Evolutionary conservation across 2,329 filamentous ascomycete species (phyloP).

Genomic region (Paraphaeosphaeria sporulosa): DNA sequence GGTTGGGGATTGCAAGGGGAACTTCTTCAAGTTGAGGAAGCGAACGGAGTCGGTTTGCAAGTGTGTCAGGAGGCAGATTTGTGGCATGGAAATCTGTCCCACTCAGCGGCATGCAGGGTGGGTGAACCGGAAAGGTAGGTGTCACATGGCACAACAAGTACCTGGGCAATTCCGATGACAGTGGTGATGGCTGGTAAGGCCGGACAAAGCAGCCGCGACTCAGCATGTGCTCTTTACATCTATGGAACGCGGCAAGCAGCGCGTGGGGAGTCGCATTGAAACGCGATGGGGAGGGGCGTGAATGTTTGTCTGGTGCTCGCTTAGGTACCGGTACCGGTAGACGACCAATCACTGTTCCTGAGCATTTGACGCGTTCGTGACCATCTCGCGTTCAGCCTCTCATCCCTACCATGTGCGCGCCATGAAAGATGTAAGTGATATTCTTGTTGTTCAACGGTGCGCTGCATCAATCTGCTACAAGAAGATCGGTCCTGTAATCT

Average conservation of each 20-base stretch:
- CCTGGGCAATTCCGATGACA: background rate
- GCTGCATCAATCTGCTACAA: background rate
- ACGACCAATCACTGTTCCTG: background rate
- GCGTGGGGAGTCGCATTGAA: background rate
- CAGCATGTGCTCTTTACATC: background rate
- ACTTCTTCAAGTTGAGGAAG: background rate
- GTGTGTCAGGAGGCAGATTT: constrained; percentile 16
- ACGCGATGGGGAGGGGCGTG: background rate
- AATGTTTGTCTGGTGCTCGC: background rate
- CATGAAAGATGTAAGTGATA: background rate
- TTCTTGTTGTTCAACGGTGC: background rate
- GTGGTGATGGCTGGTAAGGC: background rate
- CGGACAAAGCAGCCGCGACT: background rate
- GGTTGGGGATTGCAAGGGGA: constrained; percentile 1
- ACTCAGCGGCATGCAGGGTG: constrained; percentile 16
- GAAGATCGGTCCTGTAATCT: background rate
- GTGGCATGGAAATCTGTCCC: constrained; percentile 22
- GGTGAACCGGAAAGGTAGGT: background rate
- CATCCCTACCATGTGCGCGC: background rate
- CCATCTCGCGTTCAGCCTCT: background rate
- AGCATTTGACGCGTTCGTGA: background rate
- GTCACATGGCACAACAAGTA: background rate
- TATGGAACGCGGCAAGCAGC: background rate
- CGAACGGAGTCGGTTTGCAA: background rate
- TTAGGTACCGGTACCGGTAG: too few relatives aligned